phyloP scores from a whole-genome alignment of 2,329 filamentous ascomycete species.

The Rugonectria rugulosa region DNA sequence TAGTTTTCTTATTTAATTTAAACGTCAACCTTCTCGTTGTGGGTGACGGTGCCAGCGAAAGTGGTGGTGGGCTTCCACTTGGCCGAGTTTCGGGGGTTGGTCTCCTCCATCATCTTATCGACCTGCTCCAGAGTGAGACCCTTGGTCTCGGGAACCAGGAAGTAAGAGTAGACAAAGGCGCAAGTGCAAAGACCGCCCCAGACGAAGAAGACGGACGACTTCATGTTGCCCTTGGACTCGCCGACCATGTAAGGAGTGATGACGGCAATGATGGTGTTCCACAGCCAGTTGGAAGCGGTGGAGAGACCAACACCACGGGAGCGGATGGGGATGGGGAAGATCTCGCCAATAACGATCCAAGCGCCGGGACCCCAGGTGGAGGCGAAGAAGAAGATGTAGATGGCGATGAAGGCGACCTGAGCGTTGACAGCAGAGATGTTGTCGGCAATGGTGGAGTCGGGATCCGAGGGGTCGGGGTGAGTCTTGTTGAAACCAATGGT shows the following conservation, averaged over 20 bases:
- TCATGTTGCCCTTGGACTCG: constrained; percentile 53
- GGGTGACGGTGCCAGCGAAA: constrained; percentile 59
- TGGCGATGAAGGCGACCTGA: constrained; percentile 80
- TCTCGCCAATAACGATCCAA: constrained; percentile 77
- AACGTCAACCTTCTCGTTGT: constrained; percentile 41
- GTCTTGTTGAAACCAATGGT: constrained; percentile 63
- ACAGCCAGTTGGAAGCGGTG: constrained; percentile 84
- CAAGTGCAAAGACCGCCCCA: constrained; percentile 67
- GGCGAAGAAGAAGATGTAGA: constrained; percentile 84
- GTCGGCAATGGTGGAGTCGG: constrained; percentile 53
- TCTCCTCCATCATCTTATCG: constrained; percentile 89
- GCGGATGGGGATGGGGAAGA: constrained; percentile 83
- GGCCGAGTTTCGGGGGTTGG: constrained; percentile 76
- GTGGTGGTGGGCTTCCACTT: constrained; percentile 78
- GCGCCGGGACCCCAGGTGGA: constrained; percentile 75
- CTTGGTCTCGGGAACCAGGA: constrained; percentile 76
- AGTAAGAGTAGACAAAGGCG: constrained; percentile 64
- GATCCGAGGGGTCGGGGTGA: constrained; percentile 55
- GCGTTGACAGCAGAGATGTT: constrained; percentile 68
- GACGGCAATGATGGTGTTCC: constrained; percentile 76
- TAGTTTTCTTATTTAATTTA: not conserved
- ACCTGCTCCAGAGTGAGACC: constrained; percentile 77
- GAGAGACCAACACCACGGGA: constrained; percentile 87
- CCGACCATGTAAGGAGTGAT: constrained; percentile 71
- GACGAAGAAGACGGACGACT: constrained; percentile 61